These are phyloP conservation scores for Tetracladium setigerum DNA, from an alignment of 495 filamentous ascomycete species.

Conservation along the genomic window DNA sequence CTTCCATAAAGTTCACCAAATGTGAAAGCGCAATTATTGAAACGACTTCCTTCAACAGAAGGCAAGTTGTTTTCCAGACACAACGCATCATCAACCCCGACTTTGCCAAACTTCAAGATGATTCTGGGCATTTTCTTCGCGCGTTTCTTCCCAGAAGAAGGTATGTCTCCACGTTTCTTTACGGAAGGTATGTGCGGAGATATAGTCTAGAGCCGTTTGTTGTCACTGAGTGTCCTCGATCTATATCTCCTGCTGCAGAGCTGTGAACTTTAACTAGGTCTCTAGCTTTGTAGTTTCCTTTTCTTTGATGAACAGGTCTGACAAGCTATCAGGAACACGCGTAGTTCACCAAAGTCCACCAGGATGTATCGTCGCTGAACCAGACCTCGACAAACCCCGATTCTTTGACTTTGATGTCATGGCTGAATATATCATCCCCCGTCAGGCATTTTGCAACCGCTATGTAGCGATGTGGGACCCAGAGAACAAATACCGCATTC, in stretches of 20 bases:
- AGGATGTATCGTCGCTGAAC: constrained; percentile 62
- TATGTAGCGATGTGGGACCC: constrained; percentile 69
- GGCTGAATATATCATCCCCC: constrained; percentile 85
- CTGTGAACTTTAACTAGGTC: no score
- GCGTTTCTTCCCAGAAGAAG: constrained; percentile 84
- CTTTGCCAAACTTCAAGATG: constrained; percentile 47
- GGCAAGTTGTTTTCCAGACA: no score
- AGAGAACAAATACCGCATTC: constrained; percentile 67
- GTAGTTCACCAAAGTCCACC: constrained; percentile 68
- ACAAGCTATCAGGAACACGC: constrained; percentile 56
- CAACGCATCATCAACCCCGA: no score
- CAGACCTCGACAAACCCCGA: constrained; percentile 44
- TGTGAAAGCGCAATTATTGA: no score
- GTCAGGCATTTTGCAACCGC: constrained; percentile 82
- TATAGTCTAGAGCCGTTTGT: no score
- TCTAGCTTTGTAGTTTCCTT: no score
- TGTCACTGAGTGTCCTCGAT: no score
- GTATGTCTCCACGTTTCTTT: constrained; percentile 35
- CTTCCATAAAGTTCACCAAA: no score
- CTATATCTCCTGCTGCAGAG: no score
- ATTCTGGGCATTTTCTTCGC: constrained; percentile 96
- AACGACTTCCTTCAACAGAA: no score
- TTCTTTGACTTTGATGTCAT: constrained; percentile 79
- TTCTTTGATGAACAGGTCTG: constrained; percentile 1
- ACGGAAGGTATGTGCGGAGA: background rate